Conservation (phyloP, 2,329 filamentous ascomycete species). For the Hypocreales sp. region DNA sequence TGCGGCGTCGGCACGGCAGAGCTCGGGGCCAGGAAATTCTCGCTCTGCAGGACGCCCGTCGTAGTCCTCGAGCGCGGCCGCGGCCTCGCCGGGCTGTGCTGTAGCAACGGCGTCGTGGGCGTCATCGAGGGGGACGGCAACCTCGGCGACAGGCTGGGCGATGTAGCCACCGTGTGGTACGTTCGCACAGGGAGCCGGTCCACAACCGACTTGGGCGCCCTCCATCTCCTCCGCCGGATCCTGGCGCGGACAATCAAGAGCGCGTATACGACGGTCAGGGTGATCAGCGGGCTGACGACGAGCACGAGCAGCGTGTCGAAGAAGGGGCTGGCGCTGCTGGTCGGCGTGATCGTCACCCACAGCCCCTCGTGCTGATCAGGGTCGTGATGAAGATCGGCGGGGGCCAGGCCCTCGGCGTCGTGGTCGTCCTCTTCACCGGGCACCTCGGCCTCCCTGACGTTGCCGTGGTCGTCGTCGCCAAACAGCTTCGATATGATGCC, state of each 20-base stretch:
- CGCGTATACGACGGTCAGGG: constrained; percentile 82
- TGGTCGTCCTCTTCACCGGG: constrained; percentile 5
- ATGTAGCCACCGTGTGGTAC: constrained; percentile 68
- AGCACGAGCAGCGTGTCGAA: constrained; percentile 93
- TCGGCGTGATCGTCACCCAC: constrained; percentile 93
- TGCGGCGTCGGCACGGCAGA: constrained; percentile 22
- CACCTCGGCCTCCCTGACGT: constrained; percentile 8
- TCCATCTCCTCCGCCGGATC: constrained; percentile 79
- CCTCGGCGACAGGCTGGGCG: constrained; percentile 37
- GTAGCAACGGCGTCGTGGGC: constrained; percentile 67
- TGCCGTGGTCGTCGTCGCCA: constrained; percentile 26
- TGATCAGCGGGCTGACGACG: constrained; percentile 88
- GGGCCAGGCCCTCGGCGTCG: constrained; percentile 3
- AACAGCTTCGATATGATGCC: constrained; percentile 34
- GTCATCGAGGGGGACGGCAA: constrained; percentile 51
- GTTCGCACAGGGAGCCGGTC: constrained; percentile 89
- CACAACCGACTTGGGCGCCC: constrained; percentile 93
- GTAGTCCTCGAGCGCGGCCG: constrained; percentile 51
- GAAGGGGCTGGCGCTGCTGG: constrained; percentile 79
- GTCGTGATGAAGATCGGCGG: constrained; percentile 7
- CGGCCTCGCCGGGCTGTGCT: constrained; percentile 34
- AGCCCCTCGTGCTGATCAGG: constrained; percentile 47
- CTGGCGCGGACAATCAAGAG: constrained; percentile 75
- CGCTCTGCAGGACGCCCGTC: constrained; percentile 39
- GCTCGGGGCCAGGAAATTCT: constrained; percentile 27